These are phyloP conservation scores for Metarhizium humberi DNA, from an alignment of 2,329 filamentous ascomycete genomes.

Conservation along the genomic window DNA sequence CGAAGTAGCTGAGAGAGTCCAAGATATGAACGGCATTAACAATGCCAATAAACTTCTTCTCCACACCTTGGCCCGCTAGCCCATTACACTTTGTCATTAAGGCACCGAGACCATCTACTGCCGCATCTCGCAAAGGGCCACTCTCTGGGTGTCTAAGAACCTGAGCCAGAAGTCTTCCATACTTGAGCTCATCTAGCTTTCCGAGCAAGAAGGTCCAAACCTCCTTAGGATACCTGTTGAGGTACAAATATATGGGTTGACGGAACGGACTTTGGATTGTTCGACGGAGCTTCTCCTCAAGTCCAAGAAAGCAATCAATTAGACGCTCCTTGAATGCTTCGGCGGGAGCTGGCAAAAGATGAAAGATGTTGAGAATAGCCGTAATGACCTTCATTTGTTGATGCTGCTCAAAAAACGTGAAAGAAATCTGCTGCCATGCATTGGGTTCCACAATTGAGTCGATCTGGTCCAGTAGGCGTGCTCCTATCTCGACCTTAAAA, in stretches of 20 bases:
- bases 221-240: constrained; percentile 88
- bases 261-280: constrained; percentile 91
- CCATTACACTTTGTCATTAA: constrained; percentile 62
- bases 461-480: constrained; percentile 86
- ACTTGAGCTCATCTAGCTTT: constrained; percentile 73
- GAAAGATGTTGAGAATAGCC: constrained; percentile 93
- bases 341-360: constrained; percentile 84
- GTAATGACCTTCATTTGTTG: constrained; percentile 89
- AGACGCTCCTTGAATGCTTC: constrained; percentile 85
- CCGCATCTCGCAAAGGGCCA: constrained; percentile 61
- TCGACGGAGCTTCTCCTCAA: constrained; percentile 76
- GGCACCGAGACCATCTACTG: constrained; percentile 62
- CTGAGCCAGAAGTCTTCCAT: constrained; percentile 86
- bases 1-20: constrained; percentile 63
- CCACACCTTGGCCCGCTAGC: constrained; percentile 53
- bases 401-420: constrained; percentile 89
- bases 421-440: constrained; percentile 80
- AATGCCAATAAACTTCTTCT: constrained; percentile 58
- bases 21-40: constrained; percentile 85
- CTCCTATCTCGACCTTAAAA: constrained; percentile 97
- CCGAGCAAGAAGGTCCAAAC: constrained; percentile 73
- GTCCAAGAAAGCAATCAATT: constrained; percentile 79
- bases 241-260: constrained; percentile 79
- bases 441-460: constrained; percentile 77
- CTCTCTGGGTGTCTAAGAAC: constrained; percentile 70